A percentile compares a stretch with the other conserved stretches of the same genome.
phyloP scores from a whole-genome alignment of 2,329 filamentous ascomycete genomes.

The Clonostachys sp. region DNA sequence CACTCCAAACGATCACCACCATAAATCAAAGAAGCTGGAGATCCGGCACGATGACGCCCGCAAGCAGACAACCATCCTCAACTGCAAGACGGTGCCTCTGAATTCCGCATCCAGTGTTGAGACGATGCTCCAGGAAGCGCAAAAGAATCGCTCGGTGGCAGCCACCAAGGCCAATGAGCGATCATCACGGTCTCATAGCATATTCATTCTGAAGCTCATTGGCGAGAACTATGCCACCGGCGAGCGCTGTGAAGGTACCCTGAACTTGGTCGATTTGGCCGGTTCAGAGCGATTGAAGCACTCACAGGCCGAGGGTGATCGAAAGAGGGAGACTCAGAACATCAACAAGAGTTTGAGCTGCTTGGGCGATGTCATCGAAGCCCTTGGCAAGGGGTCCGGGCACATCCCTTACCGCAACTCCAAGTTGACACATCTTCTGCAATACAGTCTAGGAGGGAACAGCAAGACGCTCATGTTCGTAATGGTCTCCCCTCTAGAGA shows the following conservation, averaged over 20 bases:
- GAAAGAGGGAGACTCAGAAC: constrained; percentile 90
- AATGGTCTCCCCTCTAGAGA: constrained; percentile 91
- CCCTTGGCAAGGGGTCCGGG: constrained; percentile 75
- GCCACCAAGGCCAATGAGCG: constrained; percentile 97
- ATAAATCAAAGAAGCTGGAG: constrained; percentile 76
- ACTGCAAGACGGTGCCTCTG: constrained; percentile 71
- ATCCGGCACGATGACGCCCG: constrained; percentile 81
- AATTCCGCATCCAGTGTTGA: constrained; percentile 79
- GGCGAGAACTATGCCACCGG: constrained; percentile 71
- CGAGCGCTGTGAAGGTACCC: constrained; percentile 83
- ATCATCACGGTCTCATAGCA: constrained; percentile 89
- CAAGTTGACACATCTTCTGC: constrained; percentile 91
- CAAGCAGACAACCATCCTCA: constrained; percentile 77
- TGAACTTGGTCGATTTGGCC: constrained; percentile 94
- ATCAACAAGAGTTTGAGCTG: constrained; percentile 96
- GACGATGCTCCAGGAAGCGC: constrained; percentile 72
- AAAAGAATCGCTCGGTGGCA: constrained; percentile 84
- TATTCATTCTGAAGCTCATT: constrained; percentile 83
- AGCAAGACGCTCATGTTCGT: constrained; percentile 99
- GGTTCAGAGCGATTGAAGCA: constrained; percentile 89
- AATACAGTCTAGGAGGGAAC: constrained; percentile 92
- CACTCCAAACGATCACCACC: constrained; percentile 49
- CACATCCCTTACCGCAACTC: constrained; percentile 95
- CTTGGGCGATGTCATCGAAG: constrained; percentile 89
- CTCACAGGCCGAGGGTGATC: constrained; percentile 78